Evolutionary conservation across 225 moss, liverwort and hornwort species (phyloP).

Genomic region (Pleurozium schreberi): DNA sequence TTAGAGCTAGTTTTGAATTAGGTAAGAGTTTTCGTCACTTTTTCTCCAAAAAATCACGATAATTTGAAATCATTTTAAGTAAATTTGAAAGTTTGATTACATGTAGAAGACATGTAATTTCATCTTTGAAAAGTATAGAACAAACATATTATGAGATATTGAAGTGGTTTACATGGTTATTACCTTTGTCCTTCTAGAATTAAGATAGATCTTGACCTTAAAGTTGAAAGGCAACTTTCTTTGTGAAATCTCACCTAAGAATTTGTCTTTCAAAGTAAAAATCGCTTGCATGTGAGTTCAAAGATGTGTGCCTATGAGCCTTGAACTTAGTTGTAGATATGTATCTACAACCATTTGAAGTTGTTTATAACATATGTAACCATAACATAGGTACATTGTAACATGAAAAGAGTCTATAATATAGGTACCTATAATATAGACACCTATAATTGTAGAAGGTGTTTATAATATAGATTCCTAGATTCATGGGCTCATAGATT

Average conservation of each 20-base stretch:
- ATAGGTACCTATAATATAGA: too few relatives aligned
- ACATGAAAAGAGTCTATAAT: too few relatives aligned
- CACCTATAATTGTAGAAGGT: too few relatives aligned
- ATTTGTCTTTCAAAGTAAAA: background rate
- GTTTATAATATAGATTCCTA: too few relatives aligned
- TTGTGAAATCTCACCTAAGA: too few relatives aligned
- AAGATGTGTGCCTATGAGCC: too few relatives aligned
- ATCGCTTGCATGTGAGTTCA: too few relatives aligned
- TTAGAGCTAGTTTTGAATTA: background rate
- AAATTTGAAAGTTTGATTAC: background rate
- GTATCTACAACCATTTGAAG: too few relatives aligned
- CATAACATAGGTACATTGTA: too few relatives aligned
- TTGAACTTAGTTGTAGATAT: too few relatives aligned
- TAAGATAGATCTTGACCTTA: background rate
- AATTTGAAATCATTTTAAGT: background rate
- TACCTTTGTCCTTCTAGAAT: rapidly evolving
- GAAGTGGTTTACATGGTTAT: background rate
- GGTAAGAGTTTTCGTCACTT: background rate
- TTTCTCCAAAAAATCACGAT: background rate
- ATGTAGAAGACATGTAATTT: background rate
- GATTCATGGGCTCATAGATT: too few relatives aligned
- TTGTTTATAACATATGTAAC: too few relatives aligned
- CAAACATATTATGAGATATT: background rate
- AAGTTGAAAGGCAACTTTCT: background rate
- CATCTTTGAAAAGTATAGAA: background rate